phyloP scores from a whole-genome alignment of 331 rosid species.

The Saraca asoca region DNA sequence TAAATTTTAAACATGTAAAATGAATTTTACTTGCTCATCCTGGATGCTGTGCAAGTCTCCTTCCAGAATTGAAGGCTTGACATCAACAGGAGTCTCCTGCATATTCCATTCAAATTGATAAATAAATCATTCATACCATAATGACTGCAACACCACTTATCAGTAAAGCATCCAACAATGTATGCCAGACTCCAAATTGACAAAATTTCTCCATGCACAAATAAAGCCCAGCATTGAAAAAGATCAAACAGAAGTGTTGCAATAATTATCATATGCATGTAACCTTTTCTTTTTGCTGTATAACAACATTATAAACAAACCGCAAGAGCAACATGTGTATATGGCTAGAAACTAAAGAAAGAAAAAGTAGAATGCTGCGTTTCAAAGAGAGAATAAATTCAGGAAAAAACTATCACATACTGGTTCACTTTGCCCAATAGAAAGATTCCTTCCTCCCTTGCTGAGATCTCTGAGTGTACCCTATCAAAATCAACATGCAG shows the following conservation, averaged over 20 bases:
- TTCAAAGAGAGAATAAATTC: no score
- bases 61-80: constrained; percentile 66
- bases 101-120: constrained; percentile 36
- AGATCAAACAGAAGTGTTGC: background rate
- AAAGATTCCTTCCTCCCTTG: constrained; percentile 77
- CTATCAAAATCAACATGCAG: constrained; percentile 55
- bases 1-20: constrained; percentile 17
- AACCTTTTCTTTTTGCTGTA: background rate
- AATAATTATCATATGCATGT: background rate
- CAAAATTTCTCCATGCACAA: background rate
- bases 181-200: no score
- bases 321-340: background rate
- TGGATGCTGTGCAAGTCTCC: constrained; percentile 54
- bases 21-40: constrained; percentile 60
- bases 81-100: constrained; percentile 73
- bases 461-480: constrained; percentile 97
- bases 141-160: constrained; percentile 3
- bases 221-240: background rate
- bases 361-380: no score
- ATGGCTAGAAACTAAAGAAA: background rate
- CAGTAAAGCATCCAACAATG: constrained; percentile 19
- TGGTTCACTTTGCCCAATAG: constrained; percentile 62
- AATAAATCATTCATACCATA: constrained; percentile 10
- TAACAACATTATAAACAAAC: background rate
- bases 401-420: constrained; percentile 69